Evolutionary conservation across 192 early-diverging fungal species (phyloP).

Genomic region (Coemansia sp.): DNA sequence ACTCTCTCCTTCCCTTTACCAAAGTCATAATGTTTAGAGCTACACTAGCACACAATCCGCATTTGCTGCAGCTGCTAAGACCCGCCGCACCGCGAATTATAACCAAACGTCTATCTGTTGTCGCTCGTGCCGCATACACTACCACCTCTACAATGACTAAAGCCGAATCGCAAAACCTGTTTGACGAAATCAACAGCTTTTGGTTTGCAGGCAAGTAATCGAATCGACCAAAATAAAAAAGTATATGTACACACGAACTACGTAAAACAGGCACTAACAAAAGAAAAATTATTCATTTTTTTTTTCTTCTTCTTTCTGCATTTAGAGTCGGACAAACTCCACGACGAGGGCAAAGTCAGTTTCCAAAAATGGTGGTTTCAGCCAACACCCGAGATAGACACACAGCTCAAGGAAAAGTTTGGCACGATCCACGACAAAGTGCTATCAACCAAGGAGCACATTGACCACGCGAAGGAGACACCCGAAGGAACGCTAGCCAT

Average conservation of each 20-base stretch:
- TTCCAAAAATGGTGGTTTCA: constrained; percentile 59
- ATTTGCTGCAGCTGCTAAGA: background rate
- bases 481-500: constrained; percentile 52
- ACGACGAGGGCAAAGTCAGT: constrained; percentile 32
- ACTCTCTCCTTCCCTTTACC: background rate
- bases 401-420: constrained; percentile 36
- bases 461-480: constrained; percentile 42
- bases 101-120: background rate
- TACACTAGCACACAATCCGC: background rate
- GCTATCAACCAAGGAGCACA: constrained; percentile 22
- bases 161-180: constrained; percentile 39
- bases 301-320: background rate
- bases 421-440: constrained; percentile 14
- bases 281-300: too few relatives aligned
- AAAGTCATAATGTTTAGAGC: constrained; percentile 2
- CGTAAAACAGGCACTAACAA: too few relatives aligned
- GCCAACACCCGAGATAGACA: constrained; percentile 31
- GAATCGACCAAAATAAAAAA: background rate
- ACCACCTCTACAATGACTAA: constrained; percentile 13
- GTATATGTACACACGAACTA: too few relatives aligned
- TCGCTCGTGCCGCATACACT: background rate
- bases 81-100: background rate
- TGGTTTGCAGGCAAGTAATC: constrained; percentile 38
- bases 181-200: constrained; percentile 42
- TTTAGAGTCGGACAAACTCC: constrained; percentile 47